These are phyloP conservation scores for Ascoidea asiatica DNA, from an alignment of 805 yeast species.

Conservation along the genomic window DNA sequence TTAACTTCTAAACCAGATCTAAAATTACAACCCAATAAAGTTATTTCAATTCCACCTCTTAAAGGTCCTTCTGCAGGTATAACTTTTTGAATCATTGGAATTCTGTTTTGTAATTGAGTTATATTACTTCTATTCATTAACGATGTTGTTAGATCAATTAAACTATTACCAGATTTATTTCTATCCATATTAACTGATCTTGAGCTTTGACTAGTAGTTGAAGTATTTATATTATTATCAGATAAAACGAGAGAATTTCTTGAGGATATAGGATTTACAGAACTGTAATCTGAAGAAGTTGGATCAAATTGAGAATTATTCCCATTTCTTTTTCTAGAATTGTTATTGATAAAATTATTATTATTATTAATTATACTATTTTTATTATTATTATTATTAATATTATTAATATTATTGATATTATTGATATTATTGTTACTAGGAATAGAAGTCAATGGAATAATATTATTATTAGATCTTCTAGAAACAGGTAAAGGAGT, in stretches of 20 bases:
- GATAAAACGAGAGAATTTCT: background rate
- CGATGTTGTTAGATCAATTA: background rate
- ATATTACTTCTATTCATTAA: background rate
- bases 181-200: conserved; percentile 1
- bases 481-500: too few species aligned
- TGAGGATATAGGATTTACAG: background rate
- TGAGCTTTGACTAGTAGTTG: conserved; percentile 3
- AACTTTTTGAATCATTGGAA: conserved; percentile 65
- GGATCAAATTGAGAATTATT: too few species aligned
- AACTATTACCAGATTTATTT: background rate
- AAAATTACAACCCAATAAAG: conserved; percentile 79
- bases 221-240: background rate
- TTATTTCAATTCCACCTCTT: conserved; percentile 93
- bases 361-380: background rate
- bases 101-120: background rate
- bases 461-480: background rate
- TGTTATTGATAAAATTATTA: too few species aligned
- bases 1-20: conserved; percentile 70
- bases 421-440: background rate
- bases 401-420: background rate
- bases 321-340: background rate
- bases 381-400: background rate
- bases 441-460: background rate
- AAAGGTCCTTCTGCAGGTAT: conserved; percentile 95
- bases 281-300: background rate